A percentile compares a stretch with the other conserved stretches of the same genome.
These are phyloP conservation scores for Escovopsis sp. DNA, from an alignment of 2,329 filamentous ascomycete species.

Conservation along the genomic window DNA sequence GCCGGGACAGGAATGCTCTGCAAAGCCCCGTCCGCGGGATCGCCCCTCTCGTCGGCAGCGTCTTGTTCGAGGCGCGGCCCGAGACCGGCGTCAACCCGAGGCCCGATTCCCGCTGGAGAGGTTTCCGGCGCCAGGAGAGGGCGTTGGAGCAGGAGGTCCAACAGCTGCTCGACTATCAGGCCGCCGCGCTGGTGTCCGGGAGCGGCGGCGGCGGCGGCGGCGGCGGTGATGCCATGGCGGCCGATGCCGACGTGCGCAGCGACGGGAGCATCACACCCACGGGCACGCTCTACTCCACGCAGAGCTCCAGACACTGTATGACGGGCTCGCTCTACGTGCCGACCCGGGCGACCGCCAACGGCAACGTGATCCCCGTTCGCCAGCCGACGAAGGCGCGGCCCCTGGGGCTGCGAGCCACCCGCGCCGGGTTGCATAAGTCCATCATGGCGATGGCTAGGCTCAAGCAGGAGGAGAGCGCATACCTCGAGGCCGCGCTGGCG, in stretches of 20 bases:
- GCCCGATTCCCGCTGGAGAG: constrained; percentile 32
- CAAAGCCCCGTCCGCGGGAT: constrained; percentile 3
- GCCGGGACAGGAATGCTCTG: not conserved
- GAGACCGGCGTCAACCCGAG: constrained; percentile 15
- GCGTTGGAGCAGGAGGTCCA: constrained; percentile 33
- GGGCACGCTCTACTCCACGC: constrained; percentile 24
- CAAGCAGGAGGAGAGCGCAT: constrained; percentile 52
- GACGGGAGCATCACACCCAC: constrained; percentile 28
- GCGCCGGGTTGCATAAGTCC: constrained; percentile 47
- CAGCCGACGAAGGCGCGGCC: constrained; percentile 37
- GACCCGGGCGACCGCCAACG: constrained; percentile 23
- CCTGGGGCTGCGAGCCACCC: constrained; percentile 43
- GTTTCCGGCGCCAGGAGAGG: constrained; percentile 30
- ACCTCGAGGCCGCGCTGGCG: constrained; percentile 41
- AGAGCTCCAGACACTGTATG: constrained; percentile 21
- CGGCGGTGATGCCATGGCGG: constrained; percentile 2
- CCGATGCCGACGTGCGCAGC: constrained; percentile 20
- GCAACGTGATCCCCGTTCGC: constrained; percentile 43
- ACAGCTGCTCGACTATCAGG: constrained; percentile 33
- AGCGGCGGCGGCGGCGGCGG: constrained; percentile 13
- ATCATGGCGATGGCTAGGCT: constrained; percentile 51
- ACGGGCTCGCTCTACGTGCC: constrained; percentile 27
- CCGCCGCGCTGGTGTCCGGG: constrained; percentile 26
- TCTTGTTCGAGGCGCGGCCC: constrained; percentile 23
- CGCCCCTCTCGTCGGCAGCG: constrained; percentile 13